phyloP scores from a whole-genome alignment of 345 rosid genomes.

The Physaria fendleri region DNA sequence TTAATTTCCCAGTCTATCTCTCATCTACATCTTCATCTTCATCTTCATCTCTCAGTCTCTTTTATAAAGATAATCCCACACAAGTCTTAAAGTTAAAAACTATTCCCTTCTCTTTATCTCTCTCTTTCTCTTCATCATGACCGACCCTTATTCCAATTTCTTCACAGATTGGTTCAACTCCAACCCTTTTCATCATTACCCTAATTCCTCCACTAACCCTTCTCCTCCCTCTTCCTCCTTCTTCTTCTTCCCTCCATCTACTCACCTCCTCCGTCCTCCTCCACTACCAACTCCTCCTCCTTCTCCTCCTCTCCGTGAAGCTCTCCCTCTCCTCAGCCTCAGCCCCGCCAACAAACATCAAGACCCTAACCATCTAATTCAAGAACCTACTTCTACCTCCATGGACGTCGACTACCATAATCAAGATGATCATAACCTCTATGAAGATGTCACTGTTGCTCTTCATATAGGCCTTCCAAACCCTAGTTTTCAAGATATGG shows the following conservation, averaged over 20 bases:
- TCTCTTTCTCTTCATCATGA: slow-evolving; percentile 46
- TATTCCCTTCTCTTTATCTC: slow-evolving; percentile 24
- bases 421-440: slow-evolving; percentile 28
- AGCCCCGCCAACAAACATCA: slow-evolving; percentile 55
- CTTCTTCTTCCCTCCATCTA: slow-evolving; percentile 27
- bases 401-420: slow-evolving; percentile 33
- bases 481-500: slow-evolving; percentile 81
- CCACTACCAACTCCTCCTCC: slow-evolving; percentile 44
- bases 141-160: slow-evolving; percentile 78
- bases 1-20: not conserved
- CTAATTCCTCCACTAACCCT: slow-evolving; percentile 33
- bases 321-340: slow-evolving; percentile 66
- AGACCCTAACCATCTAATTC: slow-evolving; percentile 13
- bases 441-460: slow-evolving; percentile 61
- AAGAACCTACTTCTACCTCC: slow-evolving; percentile 29
- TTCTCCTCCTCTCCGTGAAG: slow-evolving; percentile 85
- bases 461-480: slow-evolving; percentile 90
- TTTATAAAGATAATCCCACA: slow-evolving; percentile 57
- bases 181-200: slow-evolving; percentile 41
- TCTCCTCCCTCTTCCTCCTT: slow-evolving; percentile 15
- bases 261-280: slow-evolving; percentile 13
- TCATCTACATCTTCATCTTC: slow-evolving; percentile 44
- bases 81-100: slow-evolving; percentile 34
- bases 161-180: slow-evolving; percentile 50
- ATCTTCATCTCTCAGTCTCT: slow-evolving; percentile 40